Evolutionary conservation across 1,139 yeast genomes (phyloP).

Genomic region (Debaryomyces udenii): DNA sequence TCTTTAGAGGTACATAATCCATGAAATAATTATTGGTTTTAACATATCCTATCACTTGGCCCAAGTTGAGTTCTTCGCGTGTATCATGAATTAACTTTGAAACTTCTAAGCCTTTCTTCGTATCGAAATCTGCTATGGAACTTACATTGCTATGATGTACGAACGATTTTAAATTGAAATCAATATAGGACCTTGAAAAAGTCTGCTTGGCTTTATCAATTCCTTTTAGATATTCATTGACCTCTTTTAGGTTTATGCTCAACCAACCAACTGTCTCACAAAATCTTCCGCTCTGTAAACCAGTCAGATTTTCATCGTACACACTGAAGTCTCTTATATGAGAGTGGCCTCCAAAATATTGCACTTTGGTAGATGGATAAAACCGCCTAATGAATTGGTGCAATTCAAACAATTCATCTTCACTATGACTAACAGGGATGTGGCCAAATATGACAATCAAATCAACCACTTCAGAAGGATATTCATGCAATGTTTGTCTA

Average conservation of each 20-base stretch:
- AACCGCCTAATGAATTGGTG: slow-evolving; percentile 57
- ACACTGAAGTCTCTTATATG: slow-evolving; percentile 84
- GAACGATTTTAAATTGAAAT: slow-evolving; percentile 75
- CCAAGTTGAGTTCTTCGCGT: slow-evolving; percentile 56
- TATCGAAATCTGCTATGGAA: slow-evolving; percentile 35
- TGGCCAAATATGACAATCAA: slow-evolving; percentile 76
- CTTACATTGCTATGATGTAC: slow-evolving; percentile 55
- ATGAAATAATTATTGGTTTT: slow-evolving; percentile 62
- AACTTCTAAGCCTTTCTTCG: slow-evolving; percentile 54
- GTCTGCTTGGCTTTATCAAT: slow-evolving; percentile 18
- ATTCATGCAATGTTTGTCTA: slow-evolving; percentile 44
- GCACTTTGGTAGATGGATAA: slow-evolving; percentile 69
- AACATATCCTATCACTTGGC: slow-evolving; percentile 64
- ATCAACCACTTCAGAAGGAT: slow-evolving; percentile 57
- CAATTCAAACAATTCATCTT: slow-evolving; percentile 58
- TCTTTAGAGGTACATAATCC: slow-evolving; percentile 68
- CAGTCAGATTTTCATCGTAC: slow-evolving; percentile 69
- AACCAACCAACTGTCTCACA: slow-evolving; percentile 92
- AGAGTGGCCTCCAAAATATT: slow-evolving; percentile 93
- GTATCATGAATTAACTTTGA: slow-evolving; percentile 47
- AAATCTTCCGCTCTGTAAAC: slow-evolving; percentile 87
- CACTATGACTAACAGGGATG: slow-evolving; percentile 64
- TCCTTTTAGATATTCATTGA: slow-evolving; percentile 9
- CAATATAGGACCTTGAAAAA: slow-evolving; percentile 71
- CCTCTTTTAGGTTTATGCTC: slow-evolving; percentile 48